Conservation (phyloP, 495 filamentous ascomycete species). For the Choiromyces venosus region DNA sequence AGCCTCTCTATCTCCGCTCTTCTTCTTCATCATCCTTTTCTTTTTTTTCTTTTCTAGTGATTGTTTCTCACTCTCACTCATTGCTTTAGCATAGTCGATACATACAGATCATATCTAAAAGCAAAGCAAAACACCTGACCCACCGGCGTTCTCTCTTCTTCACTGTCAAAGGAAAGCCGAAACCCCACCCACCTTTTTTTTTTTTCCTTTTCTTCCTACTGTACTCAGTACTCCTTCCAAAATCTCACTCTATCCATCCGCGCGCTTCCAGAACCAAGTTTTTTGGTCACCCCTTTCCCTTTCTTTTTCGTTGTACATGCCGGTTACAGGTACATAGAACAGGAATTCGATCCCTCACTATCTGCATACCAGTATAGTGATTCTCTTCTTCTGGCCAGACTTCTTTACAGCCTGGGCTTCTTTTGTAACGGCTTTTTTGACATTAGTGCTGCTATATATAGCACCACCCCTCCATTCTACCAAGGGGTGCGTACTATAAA, state of each 20-base stretch:
- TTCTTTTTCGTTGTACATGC: neutral
- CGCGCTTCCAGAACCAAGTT: constrained; percentile 31
- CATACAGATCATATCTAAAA: neutral
- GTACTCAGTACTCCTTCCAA: neutral
- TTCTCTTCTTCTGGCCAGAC: neutral
- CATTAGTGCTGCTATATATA: neutral
- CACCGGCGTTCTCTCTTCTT: constrained; percentile 10
- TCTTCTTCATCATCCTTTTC: no score
- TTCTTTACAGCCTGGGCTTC: neutral
- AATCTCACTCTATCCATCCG: constrained; percentile 14
- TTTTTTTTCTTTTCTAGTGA: neutral
- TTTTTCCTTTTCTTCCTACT: neutral
- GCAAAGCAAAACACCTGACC: constrained; percentile 16
- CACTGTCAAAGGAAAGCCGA: constrained; percentile 13
- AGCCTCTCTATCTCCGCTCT: neutral
- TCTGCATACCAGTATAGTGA: neutral
- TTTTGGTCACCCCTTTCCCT: neutral
- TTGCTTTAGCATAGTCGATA: neutral
- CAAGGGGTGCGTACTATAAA: neutral
- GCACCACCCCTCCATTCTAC: neutral
- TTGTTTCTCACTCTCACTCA: neutral
- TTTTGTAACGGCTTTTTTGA: neutral
- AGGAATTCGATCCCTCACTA: neutral
- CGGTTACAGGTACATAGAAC: neutral
- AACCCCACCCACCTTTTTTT: neutral